phyloP scores from a whole-genome alignment of 805 yeast species.

The Candida arabinofermentans region DNA sequence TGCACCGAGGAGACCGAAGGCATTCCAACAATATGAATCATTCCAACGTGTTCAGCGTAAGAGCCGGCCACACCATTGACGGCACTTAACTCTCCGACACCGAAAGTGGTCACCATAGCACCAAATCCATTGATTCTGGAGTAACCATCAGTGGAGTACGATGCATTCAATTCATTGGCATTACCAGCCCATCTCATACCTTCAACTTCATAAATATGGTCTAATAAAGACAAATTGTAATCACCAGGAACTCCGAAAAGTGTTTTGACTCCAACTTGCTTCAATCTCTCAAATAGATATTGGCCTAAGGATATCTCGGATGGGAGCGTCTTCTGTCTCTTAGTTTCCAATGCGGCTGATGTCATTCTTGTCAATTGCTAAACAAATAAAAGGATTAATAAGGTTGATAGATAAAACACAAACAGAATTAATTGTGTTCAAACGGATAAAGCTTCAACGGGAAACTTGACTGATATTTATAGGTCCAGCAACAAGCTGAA shows the following conservation, averaged over 20 bases:
- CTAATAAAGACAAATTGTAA: conserved; percentile 68
- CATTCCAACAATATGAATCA: conserved; percentile 81
- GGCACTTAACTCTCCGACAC: conserved; percentile 86
- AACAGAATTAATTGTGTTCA: no score
- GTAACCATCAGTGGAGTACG: conserved; percentile 87
- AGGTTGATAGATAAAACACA: no score
- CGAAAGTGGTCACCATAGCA: conserved; percentile 78
- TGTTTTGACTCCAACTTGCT: conserved; percentile 66
- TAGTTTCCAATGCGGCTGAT: neutral
- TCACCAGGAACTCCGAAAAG: conserved; percentile 82
- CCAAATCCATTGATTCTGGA: conserved; percentile 75
- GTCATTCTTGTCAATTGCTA: no score
- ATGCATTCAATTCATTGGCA: conserved; percentile 86
- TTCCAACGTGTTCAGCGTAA: conserved; percentile 85
- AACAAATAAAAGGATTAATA: no score
- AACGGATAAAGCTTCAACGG: no score
- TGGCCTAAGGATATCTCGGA: conserved; percentile 60
- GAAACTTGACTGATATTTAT: no score
- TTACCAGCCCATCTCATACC: conserved; percentile 88
- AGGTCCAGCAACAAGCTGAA: no score
- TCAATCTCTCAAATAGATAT: conserved; percentile 73
- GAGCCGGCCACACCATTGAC: conserved; percentile 86
- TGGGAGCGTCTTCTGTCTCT: conserved; percentile 15
- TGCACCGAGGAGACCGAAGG: conserved; percentile 75
- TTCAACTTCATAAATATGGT: conserved; percentile 68